phyloP scores from a whole-genome alignment of 1,284 basidiomycete genomes.

The Melanopsichium pennsylvanicum region DNA sequence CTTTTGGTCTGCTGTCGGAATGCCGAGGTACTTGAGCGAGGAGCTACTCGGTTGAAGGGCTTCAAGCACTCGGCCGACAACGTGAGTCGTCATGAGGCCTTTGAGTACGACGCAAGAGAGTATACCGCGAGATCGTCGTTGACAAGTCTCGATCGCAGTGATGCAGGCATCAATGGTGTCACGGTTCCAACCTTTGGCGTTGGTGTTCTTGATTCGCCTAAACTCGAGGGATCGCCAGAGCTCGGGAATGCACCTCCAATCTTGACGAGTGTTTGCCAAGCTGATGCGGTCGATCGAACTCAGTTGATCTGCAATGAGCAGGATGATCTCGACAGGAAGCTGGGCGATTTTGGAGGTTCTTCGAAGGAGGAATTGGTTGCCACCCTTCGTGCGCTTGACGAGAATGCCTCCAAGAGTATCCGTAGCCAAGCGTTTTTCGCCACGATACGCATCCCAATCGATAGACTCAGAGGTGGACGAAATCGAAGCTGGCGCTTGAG shows the following conservation, averaged over 20 bases:
- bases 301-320: constrained; percentile 2
- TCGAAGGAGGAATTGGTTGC: background rate
- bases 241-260: constrained; percentile 10
- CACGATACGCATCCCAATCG: background rate
- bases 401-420: background rate
- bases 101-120: constrained; percentile 8
- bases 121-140: constrained; percentile 10
- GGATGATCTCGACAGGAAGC: constrained; percentile 9
- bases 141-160: constrained; percentile 14
- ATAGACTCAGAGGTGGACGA: background rate
- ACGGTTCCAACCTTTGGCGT: constrained; percentile 2
- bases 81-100: background rate
- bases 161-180: constrained; percentile 13
- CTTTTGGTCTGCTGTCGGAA: constrained; percentile 6
- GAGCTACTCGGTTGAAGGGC: background rate
- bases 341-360: background rate
- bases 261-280: constrained; percentile 11
- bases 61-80: background rate
- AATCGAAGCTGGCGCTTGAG: background rate
- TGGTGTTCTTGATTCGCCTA: background rate
- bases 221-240: constrained; percentile 17
- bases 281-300: constrained; percentile 4
- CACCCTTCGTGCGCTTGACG: constrained; percentile 1
- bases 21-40: constrained; percentile 6
- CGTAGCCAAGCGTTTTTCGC: background rate